Evolutionary conservation across 1,284 basidiomycete genomes (phyloP), one percentile per base, ranked within the genome.

Genomic region (Grifola frondosa): DNA sequence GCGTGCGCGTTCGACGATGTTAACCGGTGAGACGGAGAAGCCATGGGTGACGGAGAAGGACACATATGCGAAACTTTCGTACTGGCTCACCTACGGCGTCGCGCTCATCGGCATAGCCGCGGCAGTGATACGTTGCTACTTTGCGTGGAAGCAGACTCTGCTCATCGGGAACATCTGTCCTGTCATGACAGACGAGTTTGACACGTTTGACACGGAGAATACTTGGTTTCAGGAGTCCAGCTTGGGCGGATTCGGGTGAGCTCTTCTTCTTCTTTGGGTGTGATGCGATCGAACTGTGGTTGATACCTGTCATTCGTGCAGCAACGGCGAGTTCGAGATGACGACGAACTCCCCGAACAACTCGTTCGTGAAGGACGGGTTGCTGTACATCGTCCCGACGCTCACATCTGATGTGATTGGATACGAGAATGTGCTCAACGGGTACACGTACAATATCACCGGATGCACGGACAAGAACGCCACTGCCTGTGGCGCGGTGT

Each of bases 311-410:
- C 44, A 15, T 34, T 29, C 40, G 19, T 44, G n/a, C 48, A 89
- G 87, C 6, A 91, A 91, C 55, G 82, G 84, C 30, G 81, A 92
- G 58, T 95, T 95, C 55, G 84, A 92, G 57, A 93, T 92, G 89
- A 84, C 89, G 3, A 93, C 91, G 1, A 68, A 66, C 13, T 84
- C 81, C 2, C 53, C 71, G 37, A 86, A 86, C 63, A 94, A 94
- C 61, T 87, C 88, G 11, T 93, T 84, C 65, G 78, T 93, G 48
- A 69, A 78, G 44, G 73, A 93, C 61, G 84, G 84, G 21, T 73
- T 75, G 41, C 78, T 95, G 26, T 93, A 91, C 70, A 78, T 95
- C 59, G 77, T 88, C 5, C 91, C 91, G 6, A 94, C 91, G 7
- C 73, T 94, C 43, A 93, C 91, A 0, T 80, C 84, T 11, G 87